Evolutionary conservation across 805 yeast species (phyloP).

Genomic region (Yarrowia hollandica): DNA sequence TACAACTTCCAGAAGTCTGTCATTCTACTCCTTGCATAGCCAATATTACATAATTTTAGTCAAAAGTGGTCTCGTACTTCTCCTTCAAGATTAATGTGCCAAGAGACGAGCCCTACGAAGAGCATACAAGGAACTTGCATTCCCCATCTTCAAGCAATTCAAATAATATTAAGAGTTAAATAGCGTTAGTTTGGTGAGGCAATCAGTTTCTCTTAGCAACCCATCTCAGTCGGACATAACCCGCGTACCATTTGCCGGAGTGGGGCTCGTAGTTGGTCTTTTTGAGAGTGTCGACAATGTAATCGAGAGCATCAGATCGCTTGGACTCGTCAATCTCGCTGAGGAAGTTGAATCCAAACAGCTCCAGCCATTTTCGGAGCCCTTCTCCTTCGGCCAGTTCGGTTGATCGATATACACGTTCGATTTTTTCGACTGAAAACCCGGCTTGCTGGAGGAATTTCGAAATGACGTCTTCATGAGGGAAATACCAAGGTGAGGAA

Average conservation of each 20-base stretch:
- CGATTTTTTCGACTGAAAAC: conserved; percentile 34
- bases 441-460: conserved; percentile 34
- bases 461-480: conserved; percentile 29
- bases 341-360: conserved; percentile 37
- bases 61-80: too few relatives aligned
- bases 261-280: conserved; percentile 30
- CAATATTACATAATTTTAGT: too few relatives aligned
- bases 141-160: too few relatives aligned
- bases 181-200: not conserved
- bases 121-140: too few relatives aligned
- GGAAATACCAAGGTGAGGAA: conserved; percentile 36
- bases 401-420: conserved; percentile 35
- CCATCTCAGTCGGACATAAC: conserved; percentile 34
- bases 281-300: conserved; percentile 31
- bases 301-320: conserved; percentile 28
- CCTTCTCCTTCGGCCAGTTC: conserved; percentile 32
- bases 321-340: conserved; percentile 1
- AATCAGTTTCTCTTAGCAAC: conserved; percentile 31
- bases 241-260: conserved; percentile 33
- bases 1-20: too few relatives aligned
- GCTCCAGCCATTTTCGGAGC: conserved; percentile 35
- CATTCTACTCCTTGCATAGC: too few relatives aligned
- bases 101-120: too few relatives aligned
- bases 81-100: too few relatives aligned
- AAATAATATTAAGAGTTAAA: not conserved